These are phyloP conservation scores for Achaetomium macrosporum DNA, from an alignment of 2,329 filamentous ascomycete genomes.

Conservation along the genomic window DNA sequence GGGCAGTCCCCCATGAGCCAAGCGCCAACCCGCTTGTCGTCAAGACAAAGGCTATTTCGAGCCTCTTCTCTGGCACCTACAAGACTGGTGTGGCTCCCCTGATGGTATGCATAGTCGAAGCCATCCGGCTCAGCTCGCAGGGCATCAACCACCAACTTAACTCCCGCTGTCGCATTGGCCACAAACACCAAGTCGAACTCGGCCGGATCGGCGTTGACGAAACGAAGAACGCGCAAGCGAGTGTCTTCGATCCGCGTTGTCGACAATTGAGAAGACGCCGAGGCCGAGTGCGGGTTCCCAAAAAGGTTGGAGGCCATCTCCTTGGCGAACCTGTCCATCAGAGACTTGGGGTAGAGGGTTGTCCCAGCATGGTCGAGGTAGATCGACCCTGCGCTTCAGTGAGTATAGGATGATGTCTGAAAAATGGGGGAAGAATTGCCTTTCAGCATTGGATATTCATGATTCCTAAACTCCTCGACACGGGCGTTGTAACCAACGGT, in stretches of 20 bases:
- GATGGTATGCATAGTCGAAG: conserved; percentile 78
- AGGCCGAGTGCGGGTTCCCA: conserved; percentile 89
- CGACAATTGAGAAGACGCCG: conserved; percentile 70
- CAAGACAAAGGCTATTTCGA: conserved; percentile 57
- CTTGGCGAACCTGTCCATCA: conserved; percentile 72
- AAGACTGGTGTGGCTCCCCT: conserved; percentile 79
- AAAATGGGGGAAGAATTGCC: conserved; percentile 37
- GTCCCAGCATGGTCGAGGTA: conserved; percentile 97
- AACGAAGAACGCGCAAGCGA: conserved; percentile 62
- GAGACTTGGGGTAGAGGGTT: conserved; percentile 72
- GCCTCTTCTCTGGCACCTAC: conserved; percentile 75
- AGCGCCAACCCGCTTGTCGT: conserved; percentile 54
- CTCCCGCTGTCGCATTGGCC: conserved; percentile 82
- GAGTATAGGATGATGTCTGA: neutral
- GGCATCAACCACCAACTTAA: conserved; percentile 79
- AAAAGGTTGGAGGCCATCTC: conserved; percentile 75
- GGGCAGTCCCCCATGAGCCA: conserved; percentile 51
- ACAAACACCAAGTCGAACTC: conserved; percentile 88
- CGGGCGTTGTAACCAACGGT: conserved; percentile 46
- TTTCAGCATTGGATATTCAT: conserved; percentile 65
- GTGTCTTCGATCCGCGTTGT: conserved; percentile 70
- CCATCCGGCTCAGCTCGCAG: conserved; percentile 63
- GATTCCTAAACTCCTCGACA: conserved; percentile 52
- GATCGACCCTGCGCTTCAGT: conserved; percentile 50
- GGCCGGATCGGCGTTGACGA: conserved; percentile 75